Percentiles rank a stretch among this genome's conserved stretches.
These are phyloP conservation scores for Colletotrichum somersetense DNA, from an alignment of 2,329 filamentous ascomycete species.

Conservation along the genomic window DNA sequence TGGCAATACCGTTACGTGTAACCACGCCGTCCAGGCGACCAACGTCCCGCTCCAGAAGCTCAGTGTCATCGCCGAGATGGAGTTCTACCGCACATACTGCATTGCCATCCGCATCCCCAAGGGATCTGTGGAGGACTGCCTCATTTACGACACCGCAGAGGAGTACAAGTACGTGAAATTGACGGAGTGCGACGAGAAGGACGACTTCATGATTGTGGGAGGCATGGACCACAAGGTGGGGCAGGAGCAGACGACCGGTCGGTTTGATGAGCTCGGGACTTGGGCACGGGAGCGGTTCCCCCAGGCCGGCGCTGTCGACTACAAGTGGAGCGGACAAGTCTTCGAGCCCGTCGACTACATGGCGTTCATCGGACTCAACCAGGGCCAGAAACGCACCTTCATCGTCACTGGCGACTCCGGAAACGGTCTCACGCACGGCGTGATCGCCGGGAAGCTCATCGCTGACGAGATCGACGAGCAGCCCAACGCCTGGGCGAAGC, in stretches of 20 bases:
- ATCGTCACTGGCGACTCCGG: conserved; percentile 69
- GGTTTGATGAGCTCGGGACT: conserved; percentile 63
- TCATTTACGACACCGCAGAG: conserved; percentile 68
- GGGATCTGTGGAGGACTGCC: conserved; percentile 63
- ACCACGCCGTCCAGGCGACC: conserved; percentile 65
- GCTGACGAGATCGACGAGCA: conserved; percentile 65
- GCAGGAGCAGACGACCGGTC: conserved; percentile 58
- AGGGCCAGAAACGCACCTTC: conserved; percentile 63
- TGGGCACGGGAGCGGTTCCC: conserved; percentile 68
- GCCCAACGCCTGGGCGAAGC: conserved; percentile 61
- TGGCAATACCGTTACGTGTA: conserved; percentile 61
- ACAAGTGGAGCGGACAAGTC: conserved; percentile 69
- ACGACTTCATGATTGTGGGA: conserved; percentile 68
- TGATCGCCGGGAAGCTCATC: conserved; percentile 64
- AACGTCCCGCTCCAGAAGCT: conserved; percentile 69
- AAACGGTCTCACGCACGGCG: conserved; percentile 68
- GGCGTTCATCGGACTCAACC: conserved; percentile 68
- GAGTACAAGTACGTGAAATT: conserved; percentile 68
- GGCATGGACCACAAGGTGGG: conserved; percentile 72
- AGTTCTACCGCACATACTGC: conserved; percentile 67
- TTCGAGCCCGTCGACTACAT: conserved; percentile 67
- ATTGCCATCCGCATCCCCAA: conserved; percentile 68
- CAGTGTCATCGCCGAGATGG: conserved; percentile 64
- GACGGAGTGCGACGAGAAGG: conserved; percentile 63
- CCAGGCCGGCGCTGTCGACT: conserved; percentile 62